These are phyloP conservation scores for rapeseed (Brassica napus) DNA, from an alignment of 345 rosid genomes.

Conservation along the genomic window Da-Ae NC_063436.1:13338501-13339000, in stretches of 20 bases:
- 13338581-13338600: neutral
- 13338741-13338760: conserved; percentile 97
- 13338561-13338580: conserved; percentile 49
- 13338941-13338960: conserved; percentile 61
- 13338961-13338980: conserved; percentile 91
- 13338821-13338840: conserved; percentile 97
- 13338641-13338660: conserved; percentile 64
- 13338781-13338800: conserved; percentile 78
- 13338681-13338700: conserved; percentile 83
- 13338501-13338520: conserved; percentile 99
- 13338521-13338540: conserved; percentile 96
- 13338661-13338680: conserved; percentile 77
- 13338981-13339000: conserved; percentile 83
- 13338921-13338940: neutral
- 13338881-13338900: neutral
- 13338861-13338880: too few relatives aligned
- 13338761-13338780: conserved; percentile 89
- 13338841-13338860: conserved; percentile 49
- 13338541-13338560: conserved; percentile 94
- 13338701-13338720: conserved; percentile 81
- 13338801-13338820: conserved; percentile 69
- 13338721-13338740: conserved; percentile 84
- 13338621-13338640: neutral
- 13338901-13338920: neutral
- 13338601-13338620: conserved; percentile 1